Percentiles rank a stretch among this genome's conserved stretches.
Evolutionary conservation across 805 yeast species (phyloP).

Genomic region (Lachancea lanzarotensis): DNA sequence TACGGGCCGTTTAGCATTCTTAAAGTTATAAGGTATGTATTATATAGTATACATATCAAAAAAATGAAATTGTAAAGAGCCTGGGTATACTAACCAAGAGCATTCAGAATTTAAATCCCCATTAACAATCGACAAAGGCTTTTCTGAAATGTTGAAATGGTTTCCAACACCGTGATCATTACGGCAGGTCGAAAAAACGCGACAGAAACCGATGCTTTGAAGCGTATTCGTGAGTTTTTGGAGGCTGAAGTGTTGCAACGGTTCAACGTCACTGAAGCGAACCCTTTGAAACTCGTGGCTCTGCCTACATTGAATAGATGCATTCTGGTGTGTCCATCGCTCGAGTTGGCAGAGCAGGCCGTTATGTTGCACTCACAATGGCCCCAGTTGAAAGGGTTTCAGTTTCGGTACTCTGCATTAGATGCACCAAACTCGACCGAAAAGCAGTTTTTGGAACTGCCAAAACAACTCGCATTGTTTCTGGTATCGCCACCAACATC

Average conservation of each 20-base stretch:
- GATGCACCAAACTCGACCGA: constrained; percentile 6
- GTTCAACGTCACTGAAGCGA: constrained; percentile 10
- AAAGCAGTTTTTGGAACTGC: constrained; percentile 29
- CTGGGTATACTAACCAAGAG: too few species aligned
- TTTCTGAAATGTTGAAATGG: constrained; percentile 5
- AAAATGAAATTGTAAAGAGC: too few species aligned
- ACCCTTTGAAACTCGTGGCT: constrained; percentile 23
- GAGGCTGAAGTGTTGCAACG: constrained; percentile 13
- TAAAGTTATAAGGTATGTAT: too few species aligned
- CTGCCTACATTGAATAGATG: constrained; percentile 21
- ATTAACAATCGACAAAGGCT: neutral
- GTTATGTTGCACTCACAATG: neutral
- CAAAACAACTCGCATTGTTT: constrained; percentile 31
- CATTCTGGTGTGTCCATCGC: constrained; percentile 18
- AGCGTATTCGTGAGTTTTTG: constrained; percentile 18
- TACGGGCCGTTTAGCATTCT: neutral
- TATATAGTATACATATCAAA: too few species aligned
- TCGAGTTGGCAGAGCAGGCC: constrained; percentile 8
- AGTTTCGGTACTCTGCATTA: constrained; percentile 15
- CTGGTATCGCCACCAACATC: constrained; percentile 39
- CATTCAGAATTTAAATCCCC: too few species aligned
- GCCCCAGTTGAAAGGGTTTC: neutral
- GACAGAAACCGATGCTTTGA: constrained; percentile 8
- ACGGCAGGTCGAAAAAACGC: constrained; percentile 13
- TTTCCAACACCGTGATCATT: constrained; percentile 24